A percentile compares a stretch with the other conserved stretches of the same genome.
Conservation (phyloP, 169 alveolate genomes). For the Babesia ovata region DNA sequence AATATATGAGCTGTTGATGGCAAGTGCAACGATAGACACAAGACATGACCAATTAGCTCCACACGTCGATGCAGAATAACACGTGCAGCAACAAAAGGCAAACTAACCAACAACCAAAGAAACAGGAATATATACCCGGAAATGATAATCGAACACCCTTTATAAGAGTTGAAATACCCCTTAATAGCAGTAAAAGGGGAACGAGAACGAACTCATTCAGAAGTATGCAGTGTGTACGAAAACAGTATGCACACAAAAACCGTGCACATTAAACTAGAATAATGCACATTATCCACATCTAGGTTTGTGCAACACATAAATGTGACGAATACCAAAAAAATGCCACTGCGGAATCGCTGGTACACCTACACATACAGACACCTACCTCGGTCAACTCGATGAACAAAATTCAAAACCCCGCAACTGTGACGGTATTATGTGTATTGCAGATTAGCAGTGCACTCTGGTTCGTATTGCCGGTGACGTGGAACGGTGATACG, state of each 20-base stretch:
- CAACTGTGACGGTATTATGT: constrained; percentile 4
- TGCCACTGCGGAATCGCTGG: no score
- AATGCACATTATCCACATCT: not conserved
- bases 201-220: no score
- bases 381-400: constrained; percentile 19
- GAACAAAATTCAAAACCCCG: not conserved
- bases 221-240: constrained; percentile 5
- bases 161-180: no score
- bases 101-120: no score
- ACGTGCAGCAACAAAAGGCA: no score
- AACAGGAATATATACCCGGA: no score
- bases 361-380: constrained; percentile 14
- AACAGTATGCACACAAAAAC: not conserved
- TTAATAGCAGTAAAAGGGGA: no score
- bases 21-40: not conserved
- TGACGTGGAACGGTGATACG: not conserved
- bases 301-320: not conserved
- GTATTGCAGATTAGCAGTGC: constrained; percentile 1
- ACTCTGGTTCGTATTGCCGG: not conserved
- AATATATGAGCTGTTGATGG: not conserved
- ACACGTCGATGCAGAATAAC: no score
- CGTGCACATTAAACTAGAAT: not conserved
- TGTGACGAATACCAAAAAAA: not conserved
- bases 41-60: not conserved
- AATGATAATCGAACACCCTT: no score